Percentiles rank a stretch among this genome's conserved stretches.
Evolutionary conservation across 2,329 filamentous ascomycete genomes (phyloP).

Genomic region (Paecilomyces formosus): DNA sequence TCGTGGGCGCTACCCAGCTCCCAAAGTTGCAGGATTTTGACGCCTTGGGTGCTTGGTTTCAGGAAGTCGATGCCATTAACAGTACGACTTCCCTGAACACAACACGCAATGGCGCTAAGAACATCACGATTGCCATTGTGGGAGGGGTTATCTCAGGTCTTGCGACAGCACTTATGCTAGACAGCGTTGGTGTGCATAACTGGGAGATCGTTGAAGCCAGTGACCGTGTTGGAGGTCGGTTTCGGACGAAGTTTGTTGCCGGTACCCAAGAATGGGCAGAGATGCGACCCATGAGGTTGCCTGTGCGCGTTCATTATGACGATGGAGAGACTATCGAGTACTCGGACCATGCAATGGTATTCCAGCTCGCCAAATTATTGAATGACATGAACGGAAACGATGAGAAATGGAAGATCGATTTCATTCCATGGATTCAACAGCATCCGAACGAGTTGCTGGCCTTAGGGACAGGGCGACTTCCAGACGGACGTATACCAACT

Average conservation of each 20-base stretch:
- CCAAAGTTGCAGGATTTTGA: conserved; percentile 12
- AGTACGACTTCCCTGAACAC: neutral
- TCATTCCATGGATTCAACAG: conserved; percentile 19
- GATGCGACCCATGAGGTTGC: conserved; percentile 22
- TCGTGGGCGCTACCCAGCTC: too few relatives aligned
- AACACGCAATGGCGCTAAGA: conserved; percentile 5
- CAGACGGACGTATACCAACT: conserved; percentile 18
- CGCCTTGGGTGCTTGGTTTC: conserved; percentile 17
- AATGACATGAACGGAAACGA: conserved; percentile 17
- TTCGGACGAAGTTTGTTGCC: conserved; percentile 37
- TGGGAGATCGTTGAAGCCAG: conserved; percentile 40
- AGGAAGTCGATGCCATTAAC: conserved; percentile 16
- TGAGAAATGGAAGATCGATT: conserved; percentile 15
- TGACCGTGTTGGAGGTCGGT: conserved; percentile 33
- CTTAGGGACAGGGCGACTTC: conserved; percentile 9
- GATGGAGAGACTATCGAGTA: conserved; percentile 14
- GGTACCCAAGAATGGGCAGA: conserved; percentile 17
- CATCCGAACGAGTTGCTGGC: conserved; percentile 21
- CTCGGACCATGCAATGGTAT: conserved; percentile 16
- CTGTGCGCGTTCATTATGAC: conserved; percentile 13
- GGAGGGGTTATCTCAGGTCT: conserved; percentile 41
- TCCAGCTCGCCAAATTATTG: conserved; percentile 14
- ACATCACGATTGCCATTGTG: conserved; percentile 29
- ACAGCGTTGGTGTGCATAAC: conserved; percentile 36
- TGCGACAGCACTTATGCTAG: conserved; percentile 36